A percentile compares a stretch with the other conserved stretches of the same genome.
Evolutionary conservation across 2,329 filamentous ascomycete species (phyloP).

Genomic region (Diaporthe vexans): DNA sequence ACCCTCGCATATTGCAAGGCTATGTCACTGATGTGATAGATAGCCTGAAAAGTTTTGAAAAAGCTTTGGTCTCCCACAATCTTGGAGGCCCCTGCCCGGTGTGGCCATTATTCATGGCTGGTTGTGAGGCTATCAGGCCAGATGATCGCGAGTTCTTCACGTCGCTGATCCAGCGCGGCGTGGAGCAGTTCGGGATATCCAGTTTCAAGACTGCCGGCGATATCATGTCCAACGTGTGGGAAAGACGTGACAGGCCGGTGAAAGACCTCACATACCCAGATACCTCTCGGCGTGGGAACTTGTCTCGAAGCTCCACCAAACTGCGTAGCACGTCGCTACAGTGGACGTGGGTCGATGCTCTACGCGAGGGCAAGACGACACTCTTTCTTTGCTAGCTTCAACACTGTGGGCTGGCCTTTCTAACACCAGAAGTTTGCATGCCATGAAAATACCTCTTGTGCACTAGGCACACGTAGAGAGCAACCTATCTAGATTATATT

Average conservation of each 20-base stretch:
- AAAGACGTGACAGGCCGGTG: background rate
- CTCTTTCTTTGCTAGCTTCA: constrained; percentile 10
- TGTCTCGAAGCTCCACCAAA: background rate
- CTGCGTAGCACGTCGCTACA: background rate
- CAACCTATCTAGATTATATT: background rate
- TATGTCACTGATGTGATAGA: constrained; percentile 1
- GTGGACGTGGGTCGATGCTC: constrained; percentile 6
- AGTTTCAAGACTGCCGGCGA: constrained; percentile 4
- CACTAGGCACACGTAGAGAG: background rate
- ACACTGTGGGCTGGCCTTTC: background rate
- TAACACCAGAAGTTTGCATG: too few species aligned
- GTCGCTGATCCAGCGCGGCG: background rate
- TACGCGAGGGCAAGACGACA: background rate
- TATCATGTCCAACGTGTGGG: constrained; percentile 21
- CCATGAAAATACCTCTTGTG: too few species aligned
- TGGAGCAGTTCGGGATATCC: constrained; percentile 1
- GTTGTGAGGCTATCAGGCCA: constrained; percentile 2
- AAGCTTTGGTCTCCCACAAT: background rate
- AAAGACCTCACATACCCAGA: background rate
- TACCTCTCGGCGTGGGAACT: background rate
- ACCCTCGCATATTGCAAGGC: constrained; percentile 15
- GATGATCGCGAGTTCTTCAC: constrained; percentile 9
- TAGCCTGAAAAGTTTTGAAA: constrained; percentile 3
- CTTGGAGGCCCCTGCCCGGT: background rate
- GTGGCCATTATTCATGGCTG: constrained; percentile 8